Evolutionary conservation across 768 basidiomycete species (phyloP), one percentile per base, ranked within the genome.

Genomic region (Suillus subaureus): DNA sequence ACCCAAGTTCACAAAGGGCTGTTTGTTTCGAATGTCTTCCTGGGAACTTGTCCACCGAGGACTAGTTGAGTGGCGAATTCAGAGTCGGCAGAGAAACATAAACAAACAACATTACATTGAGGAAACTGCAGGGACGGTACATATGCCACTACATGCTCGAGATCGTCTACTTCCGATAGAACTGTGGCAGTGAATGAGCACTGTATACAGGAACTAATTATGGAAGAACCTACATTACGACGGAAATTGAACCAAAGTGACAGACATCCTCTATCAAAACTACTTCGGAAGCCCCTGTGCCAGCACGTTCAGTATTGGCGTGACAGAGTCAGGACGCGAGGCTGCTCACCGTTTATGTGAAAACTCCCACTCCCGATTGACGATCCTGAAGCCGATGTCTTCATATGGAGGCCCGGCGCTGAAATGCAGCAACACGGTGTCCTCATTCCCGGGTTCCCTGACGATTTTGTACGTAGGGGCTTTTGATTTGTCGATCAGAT

Each of bases 361-460:
- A 77, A 93, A 97, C 71, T 99, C 97, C 97, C 97, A 99, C 77
- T 97, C 96, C 62, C 94, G 86, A 72, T 97, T 94, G 65, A 99
- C 97, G 67, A 99, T 97, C 66, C 94, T 86, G 82, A 99, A 99
- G 9, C 97, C 97, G 67, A 99, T 96, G 70, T 99, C 97, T 78
- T 99, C 97, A 74, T 99, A 99, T 0, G 97, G 97, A 61, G 97
- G 96, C 9, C 97, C 97, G 37, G 97, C 94, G 69, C 88, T 94
- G 80, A 99, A 99, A 72, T 96, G 89, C 37, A 99, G 79, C 26
- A 97, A 82, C 15, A 94, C 93, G 1, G 97, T 99, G 63, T 99
- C 97, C 66, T 96, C 94, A 74, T 99, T 97, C 7, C 94, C 96
- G 6, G 90, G 87, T 73, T 97, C 94, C 73, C 94, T 93, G 77